These are phyloP conservation scores for Handroanthus guayacan DNA, from an alignment of 257 asterid species.

Conservation along the genomic window DNA sequence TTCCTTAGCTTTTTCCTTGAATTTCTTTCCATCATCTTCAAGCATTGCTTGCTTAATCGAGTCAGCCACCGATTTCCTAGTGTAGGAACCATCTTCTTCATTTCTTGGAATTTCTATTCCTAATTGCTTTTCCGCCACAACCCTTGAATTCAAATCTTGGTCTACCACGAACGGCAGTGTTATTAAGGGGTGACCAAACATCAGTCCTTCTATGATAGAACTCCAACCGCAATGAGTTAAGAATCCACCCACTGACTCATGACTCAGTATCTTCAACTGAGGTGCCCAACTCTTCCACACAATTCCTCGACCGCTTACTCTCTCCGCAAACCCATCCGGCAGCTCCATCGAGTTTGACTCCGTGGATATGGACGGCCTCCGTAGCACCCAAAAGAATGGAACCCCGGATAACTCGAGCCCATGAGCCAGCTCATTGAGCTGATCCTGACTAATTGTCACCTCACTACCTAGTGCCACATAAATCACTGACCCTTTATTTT, in stretches of 20 bases:
- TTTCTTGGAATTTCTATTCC: slow-evolving; percentile 40
- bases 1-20: slow-evolving; percentile 37
- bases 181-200: slow-evolving; percentile 41
- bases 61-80: slow-evolving; percentile 42
- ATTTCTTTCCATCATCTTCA: slow-evolving; percentile 27
- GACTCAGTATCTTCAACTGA: slow-evolving; percentile 52
- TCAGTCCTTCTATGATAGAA: slow-evolving; percentile 50
- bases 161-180: slow-evolving; percentile 48
- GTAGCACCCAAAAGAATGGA: slow-evolving; percentile 53
- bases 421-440: slow-evolving; percentile 48
- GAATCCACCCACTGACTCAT: slow-evolving; percentile 55
- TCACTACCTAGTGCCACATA: slow-evolving; percentile 56
- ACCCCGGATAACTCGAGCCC: slow-evolving; percentile 53
- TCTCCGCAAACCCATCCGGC: slow-evolving; percentile 50
- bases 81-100: slow-evolving; percentile 42
- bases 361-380: slow-evolving; percentile 31
- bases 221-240: slow-evolving; percentile 64
- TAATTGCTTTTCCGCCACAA: slow-evolving; percentile 21
- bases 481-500: slow-evolving; percentile 38
- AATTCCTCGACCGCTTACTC: slow-evolving; percentile 44
- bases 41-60: slow-evolving; percentile 40
- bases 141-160: slow-evolving; percentile 44
- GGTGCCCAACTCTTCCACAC: slow-evolving; percentile 64
- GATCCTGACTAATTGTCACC: slow-evolving; percentile 37
- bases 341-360: slow-evolving; percentile 15